A percentile compares a stretch with the other conserved stretches of the same genome.
Conservation (phyloP, 306 rosid species). For the Corylus americana region DNA sequence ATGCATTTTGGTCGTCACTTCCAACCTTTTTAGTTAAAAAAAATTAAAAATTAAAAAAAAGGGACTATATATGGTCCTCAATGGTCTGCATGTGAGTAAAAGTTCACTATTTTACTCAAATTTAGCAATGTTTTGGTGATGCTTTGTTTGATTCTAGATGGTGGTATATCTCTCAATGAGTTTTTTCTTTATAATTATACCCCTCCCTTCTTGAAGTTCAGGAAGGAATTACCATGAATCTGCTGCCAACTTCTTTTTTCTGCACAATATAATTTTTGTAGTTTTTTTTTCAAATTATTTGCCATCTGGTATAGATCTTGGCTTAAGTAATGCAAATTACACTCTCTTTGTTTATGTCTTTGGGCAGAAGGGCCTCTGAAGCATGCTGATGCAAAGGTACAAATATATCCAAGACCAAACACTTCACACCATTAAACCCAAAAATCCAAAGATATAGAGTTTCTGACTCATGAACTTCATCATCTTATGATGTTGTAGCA, state of each 20-base stretch:
- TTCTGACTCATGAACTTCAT: background rate
- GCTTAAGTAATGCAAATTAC: background rate
- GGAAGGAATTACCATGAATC: background rate
- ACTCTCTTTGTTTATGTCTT: background rate
- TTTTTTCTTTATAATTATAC: background rate
- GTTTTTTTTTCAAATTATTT: background rate
- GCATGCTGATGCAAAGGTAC: constrained; percentile 29
- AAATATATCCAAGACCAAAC: background rate
- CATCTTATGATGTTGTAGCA: background rate
- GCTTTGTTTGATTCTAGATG: no score
- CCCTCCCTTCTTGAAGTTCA: background rate
- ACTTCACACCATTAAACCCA: background rate
- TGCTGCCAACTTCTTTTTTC: no score
- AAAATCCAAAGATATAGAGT: background rate
- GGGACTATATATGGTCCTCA: no score
- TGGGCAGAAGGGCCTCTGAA: constrained; percentile 27
- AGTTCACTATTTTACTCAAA: background rate
- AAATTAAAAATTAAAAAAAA: no score
- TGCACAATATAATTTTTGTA: background rate
- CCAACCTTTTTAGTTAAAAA: no score
- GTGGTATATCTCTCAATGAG: no score
- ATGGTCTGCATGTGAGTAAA: background rate
- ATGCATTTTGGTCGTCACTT: no score
- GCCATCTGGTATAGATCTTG: background rate
- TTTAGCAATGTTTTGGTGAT: background rate